Conservation (phyloP, 306 rosid genomes). For the Inga oerstediana region DNA sequence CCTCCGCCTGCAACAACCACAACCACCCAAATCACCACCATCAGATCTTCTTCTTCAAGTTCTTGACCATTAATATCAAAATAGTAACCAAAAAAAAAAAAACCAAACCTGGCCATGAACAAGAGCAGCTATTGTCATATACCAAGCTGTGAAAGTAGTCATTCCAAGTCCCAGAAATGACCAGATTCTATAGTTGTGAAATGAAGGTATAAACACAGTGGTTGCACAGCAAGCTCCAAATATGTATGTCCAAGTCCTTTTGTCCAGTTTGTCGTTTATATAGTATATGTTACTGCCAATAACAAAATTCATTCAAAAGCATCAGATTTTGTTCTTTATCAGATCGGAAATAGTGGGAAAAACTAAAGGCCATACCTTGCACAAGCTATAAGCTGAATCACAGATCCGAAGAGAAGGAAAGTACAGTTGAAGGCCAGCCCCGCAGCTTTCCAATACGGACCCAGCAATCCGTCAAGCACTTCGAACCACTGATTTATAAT, state of each 20-base stretch:
- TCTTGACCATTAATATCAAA: not conserved
- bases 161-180: conserved; percentile 69
- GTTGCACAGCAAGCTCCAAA: conserved; percentile 87
- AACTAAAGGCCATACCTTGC: conserved; percentile 7
- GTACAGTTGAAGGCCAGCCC: conserved; percentile 24
- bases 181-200: conserved; percentile 77
- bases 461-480: conserved; percentile 16
- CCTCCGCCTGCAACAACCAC: conserved; percentile 33
- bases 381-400: conserved; percentile 20
- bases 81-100: not conserved
- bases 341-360: not conserved
- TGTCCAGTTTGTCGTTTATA: conserved; percentile 71
- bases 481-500: conserved; percentile 18
- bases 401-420: conserved; percentile 20
- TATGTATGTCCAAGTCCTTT: conserved; percentile 78
- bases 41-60: not conserved
- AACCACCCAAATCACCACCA: not conserved
- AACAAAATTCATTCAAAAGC: not conserved
- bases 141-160: conserved; percentile 83
- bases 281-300: conserved; percentile 13
- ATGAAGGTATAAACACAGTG: conserved; percentile 74
- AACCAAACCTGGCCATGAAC: conserved; percentile 55
- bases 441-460: conserved; percentile 9
- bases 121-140: conserved; percentile 52
- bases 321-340: not conserved